phyloP scores from a whole-genome alignment of 495 filamentous ascomycete genomes.

The Glarea lozoyensis region DNA sequence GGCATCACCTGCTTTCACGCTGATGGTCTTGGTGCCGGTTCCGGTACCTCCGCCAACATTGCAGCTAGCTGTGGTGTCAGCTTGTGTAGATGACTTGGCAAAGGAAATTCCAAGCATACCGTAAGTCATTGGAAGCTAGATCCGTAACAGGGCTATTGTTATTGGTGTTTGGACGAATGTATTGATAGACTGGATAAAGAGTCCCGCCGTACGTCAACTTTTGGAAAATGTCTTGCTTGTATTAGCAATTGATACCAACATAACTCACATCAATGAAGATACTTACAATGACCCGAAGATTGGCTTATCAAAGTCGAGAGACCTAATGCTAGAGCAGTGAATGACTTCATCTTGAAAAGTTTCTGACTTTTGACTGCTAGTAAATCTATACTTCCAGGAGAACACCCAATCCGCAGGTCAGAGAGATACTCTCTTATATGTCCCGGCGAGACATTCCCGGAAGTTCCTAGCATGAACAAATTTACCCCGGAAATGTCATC shows the following conservation, averaged over 20 bases:
- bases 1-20: conserved; percentile 38
- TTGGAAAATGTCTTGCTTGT: conserved; percentile 30
- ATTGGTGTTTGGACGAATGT: conserved; percentile 47
- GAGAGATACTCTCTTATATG: no score
- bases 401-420: no score
- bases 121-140: conserved; percentile 8
- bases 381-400: no score
- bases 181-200: conserved; percentile 38
- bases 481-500: no score
- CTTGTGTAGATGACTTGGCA: no score
- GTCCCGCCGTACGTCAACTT: conserved; percentile 32
- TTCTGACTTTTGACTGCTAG: no score
- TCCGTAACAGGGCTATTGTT: conserved; percentile 51
- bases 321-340: conserved; percentile 1
- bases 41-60: conserved; percentile 3
- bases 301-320: conserved; percentile 1
- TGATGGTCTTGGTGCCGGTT: conserved; percentile 21
- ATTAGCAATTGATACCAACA: background rate
- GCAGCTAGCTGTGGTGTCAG: no score
- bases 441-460: no score
- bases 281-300: conserved; percentile 10
- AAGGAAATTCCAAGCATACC: no score
- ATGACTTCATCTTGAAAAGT: conserved; percentile 5
- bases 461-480: no score
- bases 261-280: background rate